Evolutionary conservation across 176 grass and related monocot species (phyloP).

Genomic region (Musa itinerans): DNA sequence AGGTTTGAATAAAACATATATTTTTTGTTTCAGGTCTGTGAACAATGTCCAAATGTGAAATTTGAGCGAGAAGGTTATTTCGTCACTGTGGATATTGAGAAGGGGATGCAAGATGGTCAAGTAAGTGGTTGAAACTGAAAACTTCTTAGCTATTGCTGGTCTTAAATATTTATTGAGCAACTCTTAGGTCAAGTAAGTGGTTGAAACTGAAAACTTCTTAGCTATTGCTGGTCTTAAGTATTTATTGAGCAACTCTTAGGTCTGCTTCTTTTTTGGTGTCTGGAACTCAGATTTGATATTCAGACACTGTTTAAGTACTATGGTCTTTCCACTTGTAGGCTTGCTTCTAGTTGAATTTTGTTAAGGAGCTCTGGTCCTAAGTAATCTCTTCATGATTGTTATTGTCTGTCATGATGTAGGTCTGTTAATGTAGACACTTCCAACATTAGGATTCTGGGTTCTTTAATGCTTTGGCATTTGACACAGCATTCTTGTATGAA

Average conservation of each 20-base stretch:
- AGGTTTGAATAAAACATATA: too few species aligned
- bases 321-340: too few species aligned
- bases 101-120: conserved; percentile 99
- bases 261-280: too few species aligned
- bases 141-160: too few species aligned
- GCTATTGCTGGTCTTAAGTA: too few species aligned
- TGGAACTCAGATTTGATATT: too few species aligned
- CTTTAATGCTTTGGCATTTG: background rate
- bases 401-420: background rate
- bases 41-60: conserved; percentile 96
- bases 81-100: conserved; percentile 97
- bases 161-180: too few species aligned
- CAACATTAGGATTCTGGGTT: background rate
- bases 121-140: conserved; percentile 23
- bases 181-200: conserved; percentile 34
- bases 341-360: too few species aligned
- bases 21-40: conserved; percentile 57
- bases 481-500: background rate
- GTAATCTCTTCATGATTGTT: background rate
- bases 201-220: too few species aligned
- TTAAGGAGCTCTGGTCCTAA: too few species aligned
- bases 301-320: too few species aligned
- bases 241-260: too few species aligned
- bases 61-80: conserved; percentile 88
- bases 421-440: background rate